Base-by-base conservation (phyloP, 2,329 filamentous ascomycete genomes). In the Incumbomyces lentus region DNA sequence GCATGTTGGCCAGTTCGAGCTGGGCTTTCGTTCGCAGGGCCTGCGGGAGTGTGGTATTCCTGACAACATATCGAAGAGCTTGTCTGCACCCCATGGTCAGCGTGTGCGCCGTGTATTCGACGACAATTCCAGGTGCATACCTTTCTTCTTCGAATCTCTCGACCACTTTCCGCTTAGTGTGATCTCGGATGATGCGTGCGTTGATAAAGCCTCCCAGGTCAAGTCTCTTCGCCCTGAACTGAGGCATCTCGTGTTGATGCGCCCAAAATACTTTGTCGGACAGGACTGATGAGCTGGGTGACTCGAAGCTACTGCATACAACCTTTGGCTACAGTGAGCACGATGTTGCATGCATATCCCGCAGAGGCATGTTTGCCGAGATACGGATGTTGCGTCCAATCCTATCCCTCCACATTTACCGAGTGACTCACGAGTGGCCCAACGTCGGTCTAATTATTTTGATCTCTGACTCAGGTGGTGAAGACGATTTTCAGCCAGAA, bases 131-230 rank as follows among this genome's bases (percentile, higher is more conserved):
- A 6, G 16, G 6, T 29, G 53, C 65, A 53, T 72, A 93, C 89
- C 90, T 83, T 69, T 95, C 84, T 3, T 88, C 79, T 71, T 98
- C 92, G 62, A 83, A 73, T 63, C 87, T 75, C 62, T 84, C 84
- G 61, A 89, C 95, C 49, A 88, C 86, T 71, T 93, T 90, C 60
- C 92, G 84, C 78, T 96, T 98, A 46, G 88, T 89, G 71, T 96
- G 87, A 68, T 98, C 92, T 59, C 92, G 86, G 63, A 98, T 84
- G 56, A 86, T 78, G 56, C 83, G 82, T 64, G 83, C 79, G 62
- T 95, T 95, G 69, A 93, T 68, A 62, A 85, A 95, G 64, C 86
- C 86, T 64, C 84, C 82, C 57, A 96, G 71, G 59, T 96, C 88
- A 58, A 95, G 81, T 73, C 82, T 89, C 69, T 94, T 94, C 29